Base-by-base conservation (phyloP, 1,284 basidiomycete species). In the Sporisorium graminicola region DNA sequence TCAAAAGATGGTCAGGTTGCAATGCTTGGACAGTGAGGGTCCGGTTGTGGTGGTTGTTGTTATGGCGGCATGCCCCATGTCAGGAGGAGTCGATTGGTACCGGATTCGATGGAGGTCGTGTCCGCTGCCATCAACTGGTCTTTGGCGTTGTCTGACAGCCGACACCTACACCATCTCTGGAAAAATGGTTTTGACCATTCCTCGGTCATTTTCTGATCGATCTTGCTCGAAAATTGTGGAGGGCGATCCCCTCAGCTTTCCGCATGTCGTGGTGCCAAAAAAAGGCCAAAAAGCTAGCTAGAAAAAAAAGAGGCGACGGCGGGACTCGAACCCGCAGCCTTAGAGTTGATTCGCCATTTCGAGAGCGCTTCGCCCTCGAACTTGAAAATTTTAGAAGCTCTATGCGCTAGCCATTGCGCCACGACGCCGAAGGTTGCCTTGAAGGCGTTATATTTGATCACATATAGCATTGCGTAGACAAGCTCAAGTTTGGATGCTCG, bases 291-390 rank as follows among this genome's bases (percentile, higher is more conserved):
- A 40, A n/a, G n/a, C 37, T 26, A 47, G n/a, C n/a, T n/a, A n/a
- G n/a, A 35, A 44, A 27, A 29, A 52, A 50, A 44, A 43, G 22
- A 69, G 73, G n/a, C 60, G 53, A 33, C 59, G 73, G 67, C 67
- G 73, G 73, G 73, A 75, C 73, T 75, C 73, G 73, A 75, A 75
- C 73, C 73, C 73, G 67, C 73, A 75, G 67, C 73, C 73, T 75
- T 75, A 70, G 67, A 70, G 67, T 74, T 47, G 27, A 51, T 65
- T 40, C 8, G 7, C n/a, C n/a, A 37, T 8, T 47, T 46, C 12
- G 10, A 18, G 52, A 33, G 5, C 22, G 5, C 18, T 5, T 43
- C 7, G n/a, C 40, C 40, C 53, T 46, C 54, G 5, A 33, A 27
- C 18, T 16, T 24, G 14, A 37, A 49, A 42, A 31, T 40, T 40